Conservation (phyloP, 257 asterid genomes). For the Nicotiana otophora region DNA sequence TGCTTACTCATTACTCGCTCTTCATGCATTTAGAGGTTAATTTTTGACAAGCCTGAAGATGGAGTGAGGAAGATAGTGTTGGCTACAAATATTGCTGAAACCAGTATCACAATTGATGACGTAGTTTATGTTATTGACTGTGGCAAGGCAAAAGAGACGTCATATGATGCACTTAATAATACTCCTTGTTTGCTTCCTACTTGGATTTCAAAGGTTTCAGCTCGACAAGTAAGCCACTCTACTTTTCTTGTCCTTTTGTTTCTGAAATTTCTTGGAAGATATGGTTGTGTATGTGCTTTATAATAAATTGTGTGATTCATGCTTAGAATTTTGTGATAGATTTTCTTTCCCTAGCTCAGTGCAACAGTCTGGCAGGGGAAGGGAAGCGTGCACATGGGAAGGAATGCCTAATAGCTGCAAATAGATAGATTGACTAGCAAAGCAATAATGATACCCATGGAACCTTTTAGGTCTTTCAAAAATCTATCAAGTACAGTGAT, state of each 20-base stretch:
- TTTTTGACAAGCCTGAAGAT: constrained; percentile 70
- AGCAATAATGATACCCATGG: background rate
- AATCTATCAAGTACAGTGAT: background rate
- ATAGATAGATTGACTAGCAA: background rate
- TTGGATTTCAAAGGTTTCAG: constrained; percentile 93
- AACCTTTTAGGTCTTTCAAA: background rate
- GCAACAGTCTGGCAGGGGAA: background rate
- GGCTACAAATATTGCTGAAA: constrained; percentile 96
- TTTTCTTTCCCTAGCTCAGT: background rate
- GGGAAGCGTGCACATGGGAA: background rate
- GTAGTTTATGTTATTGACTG: constrained; percentile 84
- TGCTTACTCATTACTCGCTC: background rate
- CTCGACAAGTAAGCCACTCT: constrained; percentile 59
- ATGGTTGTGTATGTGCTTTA: background rate
- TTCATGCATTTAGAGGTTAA: constrained; percentile 51
- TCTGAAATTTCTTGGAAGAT: background rate
- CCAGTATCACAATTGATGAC: constrained; percentile 89
- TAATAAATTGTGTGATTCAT: background rate
- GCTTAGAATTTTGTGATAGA: background rate
- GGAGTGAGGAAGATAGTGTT: constrained; percentile 84
- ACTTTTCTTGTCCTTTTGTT: constrained; percentile 9
- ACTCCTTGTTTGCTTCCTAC: constrained; percentile 96
- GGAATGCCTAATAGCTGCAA: background rate
- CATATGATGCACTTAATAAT: constrained; percentile 91
- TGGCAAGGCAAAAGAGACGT: constrained; percentile 92